These are phyloP conservation scores for Lomentospora prolificans DNA, from an alignment of 2,329 filamentous ascomycete species.

Conservation along the genomic window DNA sequence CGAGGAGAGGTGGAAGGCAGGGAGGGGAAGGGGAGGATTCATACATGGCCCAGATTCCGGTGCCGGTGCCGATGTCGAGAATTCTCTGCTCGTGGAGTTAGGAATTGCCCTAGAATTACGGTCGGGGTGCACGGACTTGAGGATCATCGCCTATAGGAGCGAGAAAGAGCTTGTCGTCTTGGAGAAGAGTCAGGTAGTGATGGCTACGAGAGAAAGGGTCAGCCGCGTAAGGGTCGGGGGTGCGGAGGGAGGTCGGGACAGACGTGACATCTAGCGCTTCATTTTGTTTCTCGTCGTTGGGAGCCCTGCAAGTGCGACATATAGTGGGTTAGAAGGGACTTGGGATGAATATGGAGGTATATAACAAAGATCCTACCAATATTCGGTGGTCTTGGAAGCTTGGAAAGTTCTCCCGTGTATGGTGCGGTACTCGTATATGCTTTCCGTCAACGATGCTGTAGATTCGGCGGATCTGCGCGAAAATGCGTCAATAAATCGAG, in stretches of 20 bases:
- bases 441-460: too few species aligned
- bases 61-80: too few species aligned
- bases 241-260: not conserved
- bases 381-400: not conserved
- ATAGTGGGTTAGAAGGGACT: not conserved
- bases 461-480: too few species aligned
- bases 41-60: slow-evolving; percentile 30
- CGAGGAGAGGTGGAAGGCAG: not conserved
- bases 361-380: not conserved
- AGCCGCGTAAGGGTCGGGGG: not conserved
- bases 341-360: not conserved
- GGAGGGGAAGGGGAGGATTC: slow-evolving; percentile 6
- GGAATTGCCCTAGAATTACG: too few species aligned
- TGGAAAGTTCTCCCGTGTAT: not conserved
- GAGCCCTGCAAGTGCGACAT: not conserved
- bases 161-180: slow-evolving; percentile 32
- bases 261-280: not conserved
- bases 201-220: slow-evolving; percentile 19
- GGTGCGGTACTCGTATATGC: too few species aligned
- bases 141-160: slow-evolving; percentile 28
- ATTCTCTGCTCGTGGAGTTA: slow-evolving; percentile 25
- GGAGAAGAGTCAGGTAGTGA: slow-evolving; percentile 38
- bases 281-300: not conserved
- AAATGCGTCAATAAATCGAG: too few species aligned
- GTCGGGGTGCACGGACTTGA: too few species aligned